Percentiles rank a stretch among this genome's conserved stretches.
Evolutionary conservation across 495 filamentous ascomycete genomes (phyloP).

Genomic region (Talaromyces borbonicus): DNA sequence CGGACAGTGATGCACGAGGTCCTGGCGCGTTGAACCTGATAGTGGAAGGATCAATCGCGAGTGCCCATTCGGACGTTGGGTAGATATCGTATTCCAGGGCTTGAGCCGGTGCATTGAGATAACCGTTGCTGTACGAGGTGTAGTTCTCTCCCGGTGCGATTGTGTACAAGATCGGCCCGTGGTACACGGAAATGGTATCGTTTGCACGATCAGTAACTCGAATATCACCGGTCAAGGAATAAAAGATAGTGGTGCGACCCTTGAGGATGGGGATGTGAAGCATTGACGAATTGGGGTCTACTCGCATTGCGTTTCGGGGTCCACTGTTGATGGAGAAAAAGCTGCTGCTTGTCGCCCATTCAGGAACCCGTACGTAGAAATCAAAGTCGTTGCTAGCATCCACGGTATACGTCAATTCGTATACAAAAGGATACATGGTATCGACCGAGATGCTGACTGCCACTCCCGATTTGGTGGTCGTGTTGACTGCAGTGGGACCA

Average conservation of each 20-base stretch:
- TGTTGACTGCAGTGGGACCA: constrained; percentile 8
- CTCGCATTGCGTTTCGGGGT: constrained; percentile 1
- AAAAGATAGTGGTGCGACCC: constrained; percentile 15
- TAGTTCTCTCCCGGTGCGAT: constrained; percentile 30
- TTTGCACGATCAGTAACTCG: constrained; percentile 34
- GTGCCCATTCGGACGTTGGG: constrained; percentile 12
- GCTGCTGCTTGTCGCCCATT: constrained; percentile 29
- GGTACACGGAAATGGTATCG: constrained; percentile 43
- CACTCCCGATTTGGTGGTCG: constrained; percentile 1
- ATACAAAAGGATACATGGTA: constrained; percentile 45
- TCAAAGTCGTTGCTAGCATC: constrained; percentile 26
- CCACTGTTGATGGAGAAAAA: constrained; percentile 11
- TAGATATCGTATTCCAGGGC: constrained; percentile 7
- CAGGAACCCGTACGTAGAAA: constrained; percentile 41
- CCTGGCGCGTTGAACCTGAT: constrained; percentile 11
- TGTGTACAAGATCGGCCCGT: constrained; percentile 46
- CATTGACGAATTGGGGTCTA: constrained; percentile 19
- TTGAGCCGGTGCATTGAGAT: constrained; percentile 12
- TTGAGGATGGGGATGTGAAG: constrained; percentile 11
- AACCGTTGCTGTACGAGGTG: constrained; percentile 13
- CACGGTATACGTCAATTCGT: constrained; percentile 38
- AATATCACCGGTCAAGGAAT: constrained; percentile 16
- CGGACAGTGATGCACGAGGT: constrained; percentile 18
- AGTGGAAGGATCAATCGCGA: constrained; percentile 16
- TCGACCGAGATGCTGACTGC: constrained; percentile 17